phyloP scores from a whole-genome alignment of 768 basidiomycete species.

The Mycena indigotica region DNA sequence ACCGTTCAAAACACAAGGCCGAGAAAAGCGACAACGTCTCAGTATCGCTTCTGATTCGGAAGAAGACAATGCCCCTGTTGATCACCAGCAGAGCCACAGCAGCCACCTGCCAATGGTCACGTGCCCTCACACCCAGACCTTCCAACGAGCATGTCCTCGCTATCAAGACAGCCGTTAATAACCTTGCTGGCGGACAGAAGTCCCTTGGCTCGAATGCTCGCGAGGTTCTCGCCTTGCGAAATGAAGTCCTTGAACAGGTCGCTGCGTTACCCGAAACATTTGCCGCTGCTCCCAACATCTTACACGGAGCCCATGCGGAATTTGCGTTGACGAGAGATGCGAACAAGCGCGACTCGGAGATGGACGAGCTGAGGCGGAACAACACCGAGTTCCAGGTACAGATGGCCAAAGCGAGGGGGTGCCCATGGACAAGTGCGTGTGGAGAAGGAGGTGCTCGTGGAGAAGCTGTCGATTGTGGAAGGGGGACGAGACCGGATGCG shows the following conservation, averaged over 20 bases:
- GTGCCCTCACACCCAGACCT: too few species aligned
- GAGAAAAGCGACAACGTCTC: too few species aligned
- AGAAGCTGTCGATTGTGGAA: conserved; percentile 63
- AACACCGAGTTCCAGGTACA: conserved; percentile 75
- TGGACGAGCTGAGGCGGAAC: conserved; percentile 67
- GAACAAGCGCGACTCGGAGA: conserved; percentile 60
- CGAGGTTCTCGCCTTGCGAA: conserved; percentile 52
- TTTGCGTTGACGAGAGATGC: conserved; percentile 58
- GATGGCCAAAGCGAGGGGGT: conserved; percentile 72
- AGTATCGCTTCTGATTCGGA: too few species aligned
- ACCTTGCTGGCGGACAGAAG: conserved; percentile 54
- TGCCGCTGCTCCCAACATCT: conserved; percentile 48
- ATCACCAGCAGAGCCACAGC: too few species aligned
- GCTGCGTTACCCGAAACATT: conserved; percentile 62
- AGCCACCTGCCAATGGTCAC: too few species aligned
- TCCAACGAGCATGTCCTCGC: conserved; percentile 40
- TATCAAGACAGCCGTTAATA: conserved; percentile 53
- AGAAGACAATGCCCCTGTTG: too few species aligned
- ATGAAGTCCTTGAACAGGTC: conserved; percentile 56
- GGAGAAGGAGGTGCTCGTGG: conserved; percentile 74
- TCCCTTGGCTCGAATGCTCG: conserved; percentile 48
- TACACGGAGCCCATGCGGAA: conserved; percentile 66
- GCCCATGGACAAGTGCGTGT: conserved; percentile 78
- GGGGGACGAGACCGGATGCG: conserved; percentile 66
- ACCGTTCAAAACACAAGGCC: too few species aligned